Evolutionary conservation across 768 basidiomycete genomes (phyloP).

Genomic region (Galerina marginata): DNA sequence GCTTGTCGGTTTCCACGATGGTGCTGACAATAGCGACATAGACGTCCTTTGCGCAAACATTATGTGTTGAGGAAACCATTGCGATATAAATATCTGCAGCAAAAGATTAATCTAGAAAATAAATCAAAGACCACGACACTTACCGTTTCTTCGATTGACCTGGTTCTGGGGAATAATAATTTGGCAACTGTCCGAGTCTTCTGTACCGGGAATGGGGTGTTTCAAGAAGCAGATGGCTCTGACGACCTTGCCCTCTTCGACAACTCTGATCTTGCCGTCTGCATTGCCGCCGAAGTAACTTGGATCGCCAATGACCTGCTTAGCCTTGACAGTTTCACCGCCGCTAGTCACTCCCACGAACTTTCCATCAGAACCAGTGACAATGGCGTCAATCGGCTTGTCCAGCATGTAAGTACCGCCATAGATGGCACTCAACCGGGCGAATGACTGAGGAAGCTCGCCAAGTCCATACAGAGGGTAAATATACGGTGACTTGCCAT

Average conservation of each 20-base stretch:
- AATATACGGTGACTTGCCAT: conserved; percentile 99
- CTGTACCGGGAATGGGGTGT: conserved; percentile 97
- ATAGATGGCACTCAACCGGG: conserved; percentile 96
- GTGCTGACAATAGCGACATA: conserved; percentile 98
- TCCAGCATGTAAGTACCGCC: conserved; percentile 99
- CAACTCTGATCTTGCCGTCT: conserved; percentile 79
- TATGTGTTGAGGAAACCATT: conserved; percentile 95
- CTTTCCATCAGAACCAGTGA: conserved; percentile 83
- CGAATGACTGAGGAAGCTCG: conserved; percentile 98
- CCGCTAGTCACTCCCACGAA: conserved; percentile 93
- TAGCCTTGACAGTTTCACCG: conserved; percentile 93
- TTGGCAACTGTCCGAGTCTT: conserved; percentile 93
- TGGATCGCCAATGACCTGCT: conserved; percentile 97
- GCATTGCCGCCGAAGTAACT: conserved; percentile 88
- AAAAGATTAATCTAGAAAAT: conserved; percentile 5
- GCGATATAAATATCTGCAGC: conserved; percentile 95
- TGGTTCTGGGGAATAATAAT: conserved; percentile 99
- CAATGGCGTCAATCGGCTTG: conserved; percentile 90
- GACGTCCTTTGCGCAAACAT: conserved; percentile 94
- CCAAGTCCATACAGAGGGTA: conserved; percentile 99
- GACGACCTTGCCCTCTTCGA: conserved; percentile 94
- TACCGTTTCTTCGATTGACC: conserved; percentile 90
- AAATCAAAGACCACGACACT: conserved; percentile 27
- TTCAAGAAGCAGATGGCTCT: conserved; percentile 97
- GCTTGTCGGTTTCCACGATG: conserved; percentile 92